These are phyloP conservation scores for Starmera quercuum DNA, from an alignment of 805 yeast species.

Conservation along the genomic window DNA sequence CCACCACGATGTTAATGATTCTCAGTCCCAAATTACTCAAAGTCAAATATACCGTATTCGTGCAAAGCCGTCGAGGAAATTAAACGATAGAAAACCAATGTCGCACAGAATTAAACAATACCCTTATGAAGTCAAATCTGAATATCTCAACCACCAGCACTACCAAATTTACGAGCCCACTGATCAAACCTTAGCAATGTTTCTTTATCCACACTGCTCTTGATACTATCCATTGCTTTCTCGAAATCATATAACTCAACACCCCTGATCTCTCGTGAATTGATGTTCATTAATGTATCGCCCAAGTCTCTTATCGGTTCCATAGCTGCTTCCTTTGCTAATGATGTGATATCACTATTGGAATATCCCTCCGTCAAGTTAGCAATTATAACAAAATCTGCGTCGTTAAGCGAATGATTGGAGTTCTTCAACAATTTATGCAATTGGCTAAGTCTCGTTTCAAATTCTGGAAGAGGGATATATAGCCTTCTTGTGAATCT, in stretches of 20 bases:
- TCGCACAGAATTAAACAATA: too few relatives aligned
- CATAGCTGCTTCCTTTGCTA: slow-evolving; percentile 97
- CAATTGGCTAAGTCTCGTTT: slow-evolving; percentile 70
- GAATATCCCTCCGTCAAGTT: slow-evolving; percentile 73
- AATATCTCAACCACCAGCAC: slow-evolving; percentile 71
- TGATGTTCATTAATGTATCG: slow-evolving; percentile 61
- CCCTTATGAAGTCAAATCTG: too few relatives aligned
- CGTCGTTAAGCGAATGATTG: slow-evolving; percentile 57
- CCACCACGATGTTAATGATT: too few relatives aligned
- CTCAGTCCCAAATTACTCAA: too few relatives aligned
- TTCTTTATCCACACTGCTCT: slow-evolving; percentile 83
- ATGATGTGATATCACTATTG: slow-evolving; percentile 89
- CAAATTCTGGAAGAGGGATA: slow-evolving; percentile 87
- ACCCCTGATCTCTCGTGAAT: slow-evolving; percentile 73
- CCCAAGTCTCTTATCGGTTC: slow-evolving; percentile 91
- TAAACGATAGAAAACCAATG: too few relatives aligned
- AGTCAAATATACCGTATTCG: too few relatives aligned
- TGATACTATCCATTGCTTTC: slow-evolving; percentile 65
- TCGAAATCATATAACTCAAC: slow-evolving; percentile 67
- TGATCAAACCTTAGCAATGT: slow-evolving; percentile 75
- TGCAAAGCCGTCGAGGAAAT: too few relatives aligned
- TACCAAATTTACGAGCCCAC: slow-evolving; percentile 84
- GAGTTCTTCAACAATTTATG: slow-evolving; percentile 61
- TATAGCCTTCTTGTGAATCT: slow-evolving; percentile 88
- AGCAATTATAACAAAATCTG: slow-evolving; percentile 54